phyloP scores from a whole-genome alignment of 768 basidiomycete species.

The Hirschioporus abietinus region DNA sequence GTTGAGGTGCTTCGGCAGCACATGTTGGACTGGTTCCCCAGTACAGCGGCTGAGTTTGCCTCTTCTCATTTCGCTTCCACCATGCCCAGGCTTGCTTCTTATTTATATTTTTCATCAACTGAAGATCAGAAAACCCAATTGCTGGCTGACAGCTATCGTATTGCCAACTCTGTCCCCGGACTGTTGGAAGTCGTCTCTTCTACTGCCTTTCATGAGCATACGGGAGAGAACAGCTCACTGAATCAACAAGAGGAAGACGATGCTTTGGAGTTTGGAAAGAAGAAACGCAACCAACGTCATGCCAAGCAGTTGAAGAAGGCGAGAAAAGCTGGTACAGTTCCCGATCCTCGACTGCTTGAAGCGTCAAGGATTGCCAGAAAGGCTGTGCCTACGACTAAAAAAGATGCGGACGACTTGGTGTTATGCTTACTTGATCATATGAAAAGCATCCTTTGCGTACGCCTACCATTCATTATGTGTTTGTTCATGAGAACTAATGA shows the following conservation, averaged over 20 bases:
- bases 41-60: conserved; percentile 16
- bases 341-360: not conserved
- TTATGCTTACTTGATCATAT: not conserved
- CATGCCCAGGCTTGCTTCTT: conserved; percentile 22
- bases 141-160: not conserved
- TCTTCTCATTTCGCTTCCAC: conserved; percentile 12
- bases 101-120: conserved; percentile 17
- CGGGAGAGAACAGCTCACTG: not conserved
- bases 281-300: not conserved
- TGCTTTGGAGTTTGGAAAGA: not conserved
- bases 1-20: conserved; percentile 9
- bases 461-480: not conserved
- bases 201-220: not conserved
- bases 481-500: not conserved
- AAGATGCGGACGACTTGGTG: not conserved
- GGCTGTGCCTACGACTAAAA: not conserved
- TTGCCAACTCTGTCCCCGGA: not conserved
- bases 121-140: not conserved
- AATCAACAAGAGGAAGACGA: not conserved
- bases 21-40: conserved; percentile 31
- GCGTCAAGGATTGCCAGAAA: not conserved
- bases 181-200: not conserved
- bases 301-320: not conserved
- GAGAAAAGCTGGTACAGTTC: not conserved
- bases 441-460: not conserved